A percentile compares a stretch with the other conserved stretches of the same genome.
Evolutionary conservation across 441 rosid species (phyloP).

Genomic region (Populus hybrid): DNA sequence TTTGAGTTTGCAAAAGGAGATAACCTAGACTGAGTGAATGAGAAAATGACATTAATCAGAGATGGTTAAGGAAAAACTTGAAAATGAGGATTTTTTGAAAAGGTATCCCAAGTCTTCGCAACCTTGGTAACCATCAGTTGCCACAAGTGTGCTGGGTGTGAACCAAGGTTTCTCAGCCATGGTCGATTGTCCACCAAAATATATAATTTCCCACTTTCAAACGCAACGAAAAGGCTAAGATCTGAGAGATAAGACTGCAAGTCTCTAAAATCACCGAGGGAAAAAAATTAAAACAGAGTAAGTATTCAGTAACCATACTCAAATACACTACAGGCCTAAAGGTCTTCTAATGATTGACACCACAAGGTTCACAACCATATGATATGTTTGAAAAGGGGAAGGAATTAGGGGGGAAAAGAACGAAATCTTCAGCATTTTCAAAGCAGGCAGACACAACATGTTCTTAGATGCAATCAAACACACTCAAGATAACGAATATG

Average conservation of each 20-base stretch:
- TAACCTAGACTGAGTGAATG: constrained; percentile 70
- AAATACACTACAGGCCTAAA: neutral
- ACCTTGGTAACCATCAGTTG: constrained; percentile 98
- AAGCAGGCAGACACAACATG: neutral
- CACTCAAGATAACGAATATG: neutral
- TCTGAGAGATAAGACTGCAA: constrained; percentile 95
- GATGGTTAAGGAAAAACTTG: neutral
- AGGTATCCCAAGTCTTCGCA: constrained; percentile 15
- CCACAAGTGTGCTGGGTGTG: constrained; percentile 79
- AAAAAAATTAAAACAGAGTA: constrained; percentile 1
- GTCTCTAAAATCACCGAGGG: constrained; percentile 62
- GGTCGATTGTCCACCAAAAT: constrained; percentile 91
- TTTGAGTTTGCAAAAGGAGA: constrained; percentile 95
- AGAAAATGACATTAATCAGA: constrained; percentile 18
- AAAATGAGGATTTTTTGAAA: neutral
- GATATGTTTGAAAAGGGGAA: neutral
- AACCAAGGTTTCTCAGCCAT: constrained; percentile 65
- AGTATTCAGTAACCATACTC: neutral
- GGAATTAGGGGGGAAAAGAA: neutral
- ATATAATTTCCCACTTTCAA: constrained; percentile 72
- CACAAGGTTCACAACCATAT: neutral
- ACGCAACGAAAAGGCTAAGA: constrained; percentile 71
- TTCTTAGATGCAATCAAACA: neutral
- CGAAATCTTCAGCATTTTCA: neutral
- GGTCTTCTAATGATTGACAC: neutral